phyloP scores from a whole-genome alignment of 768 basidiomycete genomes.

The Tricholoma matsutake region DNA sequence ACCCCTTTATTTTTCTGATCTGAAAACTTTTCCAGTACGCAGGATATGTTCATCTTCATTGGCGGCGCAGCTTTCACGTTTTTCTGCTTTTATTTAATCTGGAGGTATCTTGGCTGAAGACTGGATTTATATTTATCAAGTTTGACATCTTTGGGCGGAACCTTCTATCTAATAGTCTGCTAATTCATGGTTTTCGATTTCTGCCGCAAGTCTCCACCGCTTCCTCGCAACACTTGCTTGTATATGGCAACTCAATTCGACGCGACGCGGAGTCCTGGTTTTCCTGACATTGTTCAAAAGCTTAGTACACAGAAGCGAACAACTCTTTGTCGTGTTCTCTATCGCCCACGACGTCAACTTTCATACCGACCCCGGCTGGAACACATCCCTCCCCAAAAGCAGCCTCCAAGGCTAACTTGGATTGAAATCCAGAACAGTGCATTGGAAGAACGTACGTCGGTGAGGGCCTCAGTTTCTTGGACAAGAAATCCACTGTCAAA shows the following conservation, averaged over 20 bases:
- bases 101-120: slow-evolving; percentile 75
- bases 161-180: slow-evolving; percentile 9
- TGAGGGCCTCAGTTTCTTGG: slow-evolving; percentile 53
- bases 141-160: slow-evolving; percentile 8
- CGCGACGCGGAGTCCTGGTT: not conserved
- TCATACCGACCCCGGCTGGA: slow-evolving; percentile 72
- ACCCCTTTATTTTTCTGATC: not conserved
- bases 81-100: slow-evolving; percentile 90
- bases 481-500: slow-evolving; percentile 70
- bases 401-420: slow-evolving; percentile 65
- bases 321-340: slow-evolving; percentile 37
- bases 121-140: not conserved
- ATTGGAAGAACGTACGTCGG: slow-evolving; percentile 76
- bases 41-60: slow-evolving; percentile 93
- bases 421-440: slow-evolving; percentile 83
- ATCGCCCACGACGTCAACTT: slow-evolving; percentile 54
- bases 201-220: not conserved
- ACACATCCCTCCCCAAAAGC: slow-evolving; percentile 76
- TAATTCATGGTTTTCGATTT: slow-evolving; percentile 8
- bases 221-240: too few species aligned
- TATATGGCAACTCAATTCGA: not conserved
- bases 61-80: slow-evolving; percentile 85
- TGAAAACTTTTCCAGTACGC: slow-evolving; percentile 54
- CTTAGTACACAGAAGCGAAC: slow-evolving; percentile 28
- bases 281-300: not conserved